Evolutionary conservation across 352 stramenopile species (phyloP).

Genomic region (Globisporangium cylindrosporum): DNA sequence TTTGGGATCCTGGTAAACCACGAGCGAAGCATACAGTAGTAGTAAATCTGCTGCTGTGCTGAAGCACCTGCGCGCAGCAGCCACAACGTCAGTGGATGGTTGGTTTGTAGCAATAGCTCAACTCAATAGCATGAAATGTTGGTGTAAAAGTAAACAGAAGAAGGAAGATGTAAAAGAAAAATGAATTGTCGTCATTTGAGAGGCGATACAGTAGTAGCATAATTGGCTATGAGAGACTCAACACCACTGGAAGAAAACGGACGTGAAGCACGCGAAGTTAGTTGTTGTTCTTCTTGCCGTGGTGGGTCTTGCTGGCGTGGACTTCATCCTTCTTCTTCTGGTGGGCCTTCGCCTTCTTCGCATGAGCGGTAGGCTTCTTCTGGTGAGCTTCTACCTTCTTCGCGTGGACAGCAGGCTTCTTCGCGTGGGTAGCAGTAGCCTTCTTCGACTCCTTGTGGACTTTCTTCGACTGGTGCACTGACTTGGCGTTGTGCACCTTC

Average conservation of each 20-base stretch:
- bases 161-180: no score
- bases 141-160: no score
- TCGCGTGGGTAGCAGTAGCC: neutral
- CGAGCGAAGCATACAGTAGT: no score
- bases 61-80: no score
- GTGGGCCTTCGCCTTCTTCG: neutral
- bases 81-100: no score
- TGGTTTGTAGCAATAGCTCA: no score
- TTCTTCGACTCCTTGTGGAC: neutral
- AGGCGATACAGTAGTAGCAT: no score
- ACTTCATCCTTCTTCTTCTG: neutral
- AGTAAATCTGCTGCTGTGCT: no score
- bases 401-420: neutral
- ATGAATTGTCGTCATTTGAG: no score
- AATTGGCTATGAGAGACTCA: neutral
- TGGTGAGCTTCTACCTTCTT: neutral
- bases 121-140: no score
- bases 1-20: no score
- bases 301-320: neutral
- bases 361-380: neutral
- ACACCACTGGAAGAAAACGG: neutral
- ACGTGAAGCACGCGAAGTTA: neutral
- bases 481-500: neutral
- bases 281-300: conserved; percentile 1
- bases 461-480: neutral